Base-by-base conservation (phyloP, 495 filamentous ascomycete genomes). In the Apodospora peruviana region DNA sequence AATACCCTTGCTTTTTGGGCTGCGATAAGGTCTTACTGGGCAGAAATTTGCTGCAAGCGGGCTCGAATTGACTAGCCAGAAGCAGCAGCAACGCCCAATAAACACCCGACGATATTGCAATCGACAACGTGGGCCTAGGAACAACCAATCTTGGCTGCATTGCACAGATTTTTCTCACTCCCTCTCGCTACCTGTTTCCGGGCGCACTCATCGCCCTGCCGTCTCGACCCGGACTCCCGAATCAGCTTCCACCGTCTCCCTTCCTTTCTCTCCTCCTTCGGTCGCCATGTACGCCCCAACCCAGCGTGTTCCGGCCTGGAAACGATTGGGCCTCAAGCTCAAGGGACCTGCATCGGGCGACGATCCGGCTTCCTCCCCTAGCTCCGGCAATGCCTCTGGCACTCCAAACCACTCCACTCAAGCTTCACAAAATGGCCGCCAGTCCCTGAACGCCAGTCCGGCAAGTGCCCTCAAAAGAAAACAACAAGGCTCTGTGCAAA, bases 261-360 rank as follows among this genome's bases (percentile, higher is more conserved):
- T 52, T 43, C 49, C 41, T 29, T 24, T n/a, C 19, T 36, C 29
- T 46, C 40, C 24, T 22, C 18, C 35, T 34, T 27, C 43, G 20
- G 32, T 51, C 64, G 35, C 21, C 56, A 68, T 66, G 63, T 66
- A 60, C 57, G 61, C 62, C 54, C 64, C 69, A 57, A 48, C 43
- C 44, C 51, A 53, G 51, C 76, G 74, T 60, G 72, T 86, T 40
- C 85, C 86, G 17, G 83, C 86, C 45, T 88, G 84, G 85, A 88
- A 88, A 67, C 78, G 84, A 71, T 68, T 89, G 61, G 86, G 83
- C 41, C 71, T 87, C 60, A 85, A 87, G 75, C 75, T 86, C 65
- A 90, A 88, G 59, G 65, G 61, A 48, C 49, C 69, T 62, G 65
- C 65, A 61, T 77, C 74, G 52, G 72, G 73, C 34, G 75, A 78